A percentile compares a stretch with the other conserved stretches of the same genome.
Conservation (phyloP, 2,329 filamentous ascomycete species). For the Zasmidium citrigriseum region DNA sequence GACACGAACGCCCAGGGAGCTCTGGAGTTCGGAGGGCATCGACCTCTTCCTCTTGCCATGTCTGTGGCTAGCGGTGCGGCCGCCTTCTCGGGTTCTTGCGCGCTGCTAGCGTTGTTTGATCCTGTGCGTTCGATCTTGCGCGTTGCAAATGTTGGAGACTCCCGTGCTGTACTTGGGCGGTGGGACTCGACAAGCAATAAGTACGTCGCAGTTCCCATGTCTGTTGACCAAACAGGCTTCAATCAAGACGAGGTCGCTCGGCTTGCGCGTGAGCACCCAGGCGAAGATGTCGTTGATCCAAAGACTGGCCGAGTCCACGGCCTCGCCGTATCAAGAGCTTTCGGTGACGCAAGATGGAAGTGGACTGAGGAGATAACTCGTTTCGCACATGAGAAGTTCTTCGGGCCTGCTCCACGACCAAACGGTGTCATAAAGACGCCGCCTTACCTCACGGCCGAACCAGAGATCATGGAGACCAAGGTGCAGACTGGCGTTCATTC, state of each 20-base stretch:
- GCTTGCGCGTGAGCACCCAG: constrained; percentile 61
- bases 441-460: constrained; percentile 68
- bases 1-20: too few relatives aligned
- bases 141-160: constrained; percentile 69
- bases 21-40: too few relatives aligned
- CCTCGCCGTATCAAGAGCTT: constrained; percentile 63
- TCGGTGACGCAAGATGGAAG: constrained; percentile 70
- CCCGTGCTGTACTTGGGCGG: constrained; percentile 63
- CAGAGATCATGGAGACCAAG: constrained; percentile 60
- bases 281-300: constrained; percentile 60
- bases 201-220: constrained; percentile 59
- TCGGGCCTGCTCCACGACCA: constrained; percentile 50
- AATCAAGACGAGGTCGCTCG: constrained; percentile 60
- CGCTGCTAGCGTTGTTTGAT: constrained; percentile 65
- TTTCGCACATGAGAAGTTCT: constrained; percentile 50
- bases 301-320: constrained; percentile 63
- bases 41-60: constrained; percentile 17
- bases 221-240: constrained; percentile 66
- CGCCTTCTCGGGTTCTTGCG: constrained; percentile 61
- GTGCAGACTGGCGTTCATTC: constrained; percentile 48
- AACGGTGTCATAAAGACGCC: constrained; percentile 51
- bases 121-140: constrained; percentile 54
- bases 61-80: constrained; percentile 33
- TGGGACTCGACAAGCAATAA: constrained; percentile 44
- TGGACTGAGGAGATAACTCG: constrained; percentile 57